Conservation (phyloP, 768 basidiomycete species). For the Lentinula aciculospora region DNA sequence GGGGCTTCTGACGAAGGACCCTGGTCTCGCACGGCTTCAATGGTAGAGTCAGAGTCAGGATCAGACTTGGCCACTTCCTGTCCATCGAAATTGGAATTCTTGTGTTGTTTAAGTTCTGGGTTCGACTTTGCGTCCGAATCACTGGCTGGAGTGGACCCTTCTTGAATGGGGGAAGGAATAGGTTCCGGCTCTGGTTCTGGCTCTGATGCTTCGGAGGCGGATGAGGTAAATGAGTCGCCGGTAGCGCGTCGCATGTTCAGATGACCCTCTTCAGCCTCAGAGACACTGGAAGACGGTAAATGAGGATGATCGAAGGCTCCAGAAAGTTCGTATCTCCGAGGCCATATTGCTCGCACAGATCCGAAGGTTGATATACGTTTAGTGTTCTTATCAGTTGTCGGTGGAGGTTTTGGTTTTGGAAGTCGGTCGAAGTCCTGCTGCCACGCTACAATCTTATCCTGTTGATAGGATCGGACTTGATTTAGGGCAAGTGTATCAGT, state of each 20-base stretch:
- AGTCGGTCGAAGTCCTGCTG: conserved; percentile 88
- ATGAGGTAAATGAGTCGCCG: conserved; percentile 55
- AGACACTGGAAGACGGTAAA: conserved; percentile 59
- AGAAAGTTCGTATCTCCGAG: conserved; percentile 50
- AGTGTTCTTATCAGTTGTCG: conserved; percentile 40
- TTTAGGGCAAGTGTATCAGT: conserved; percentile 88
- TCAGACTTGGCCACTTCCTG: conserved; percentile 40
- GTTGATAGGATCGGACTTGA: conserved; percentile 76
- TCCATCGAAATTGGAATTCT: neutral
- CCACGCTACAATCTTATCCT: conserved; percentile 96
- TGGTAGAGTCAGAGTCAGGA: conserved; percentile 80
- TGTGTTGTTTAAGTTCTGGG: neutral
- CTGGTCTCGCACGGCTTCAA: conserved; percentile 41
- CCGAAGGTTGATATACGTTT: conserved; percentile 61
- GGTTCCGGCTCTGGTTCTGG: conserved; percentile 36
- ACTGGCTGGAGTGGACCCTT: conserved; percentile 2
- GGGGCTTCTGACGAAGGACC: conserved; percentile 13
- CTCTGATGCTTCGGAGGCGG: conserved; percentile 71
- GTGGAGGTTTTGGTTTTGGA: conserved; percentile 59
- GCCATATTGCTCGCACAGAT: conserved; percentile 71
- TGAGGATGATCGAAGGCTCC: conserved; percentile 49
- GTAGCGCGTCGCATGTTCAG: conserved; percentile 41
- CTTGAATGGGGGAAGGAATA: conserved; percentile 9
- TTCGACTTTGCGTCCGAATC: conserved; percentile 5
- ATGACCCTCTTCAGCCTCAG: conserved; percentile 66